A percentile compares a stretch with the other conserved stretches of the same genome.
Evolutionary conservation across 495 filamentous ascomycete species (phyloP).

Genomic region (Tuber aestivum): DNA sequence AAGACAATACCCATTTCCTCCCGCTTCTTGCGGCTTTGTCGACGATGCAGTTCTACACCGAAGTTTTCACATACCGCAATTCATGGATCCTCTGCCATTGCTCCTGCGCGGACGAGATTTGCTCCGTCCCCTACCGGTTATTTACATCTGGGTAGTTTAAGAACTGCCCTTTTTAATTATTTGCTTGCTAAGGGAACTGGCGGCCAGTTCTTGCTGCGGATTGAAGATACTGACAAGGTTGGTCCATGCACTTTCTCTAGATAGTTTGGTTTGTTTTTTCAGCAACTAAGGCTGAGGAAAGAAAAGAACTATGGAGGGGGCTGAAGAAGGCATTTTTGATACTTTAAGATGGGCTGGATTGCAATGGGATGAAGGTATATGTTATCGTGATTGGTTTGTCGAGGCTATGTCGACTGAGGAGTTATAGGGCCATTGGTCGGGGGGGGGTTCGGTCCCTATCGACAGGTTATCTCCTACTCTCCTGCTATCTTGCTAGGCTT

Average conservation of each 20-base stretch:
- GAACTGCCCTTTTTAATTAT: slow-evolving; percentile 91
- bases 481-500: slow-evolving; percentile 4
- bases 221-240: slow-evolving; percentile 96
- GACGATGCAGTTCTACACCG: slow-evolving; percentile 14
- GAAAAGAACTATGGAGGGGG: slow-evolving; percentile 71
- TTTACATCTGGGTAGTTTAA: slow-evolving; percentile 81
- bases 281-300: slow-evolving; percentile 41
- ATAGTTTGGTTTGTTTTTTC: slow-evolving; percentile 25
- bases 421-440: slow-evolving; percentile 65
- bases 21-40: slow-evolving; percentile 9
- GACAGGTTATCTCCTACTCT: slow-evolving; percentile 54
- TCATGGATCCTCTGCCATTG: slow-evolving; percentile 8
- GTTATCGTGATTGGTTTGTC: slow-evolving; percentile 12
- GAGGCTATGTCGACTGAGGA: slow-evolving; percentile 25
- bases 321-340: slow-evolving; percentile 66
- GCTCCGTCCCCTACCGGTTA: slow-evolving; percentile 93
- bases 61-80: background rate
- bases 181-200: slow-evolving; percentile 78
- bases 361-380: slow-evolving; percentile 83
- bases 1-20: background rate
- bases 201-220: slow-evolving; percentile 84
- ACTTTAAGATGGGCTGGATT: slow-evolving; percentile 86
- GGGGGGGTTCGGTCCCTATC: slow-evolving; percentile 78
- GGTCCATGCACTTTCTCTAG: slow-evolving; percentile 22
- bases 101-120: slow-evolving; percentile 82